phyloP scores from a whole-genome alignment of 345 rosid genomes.

The Pugionium cornutum region DNA sequence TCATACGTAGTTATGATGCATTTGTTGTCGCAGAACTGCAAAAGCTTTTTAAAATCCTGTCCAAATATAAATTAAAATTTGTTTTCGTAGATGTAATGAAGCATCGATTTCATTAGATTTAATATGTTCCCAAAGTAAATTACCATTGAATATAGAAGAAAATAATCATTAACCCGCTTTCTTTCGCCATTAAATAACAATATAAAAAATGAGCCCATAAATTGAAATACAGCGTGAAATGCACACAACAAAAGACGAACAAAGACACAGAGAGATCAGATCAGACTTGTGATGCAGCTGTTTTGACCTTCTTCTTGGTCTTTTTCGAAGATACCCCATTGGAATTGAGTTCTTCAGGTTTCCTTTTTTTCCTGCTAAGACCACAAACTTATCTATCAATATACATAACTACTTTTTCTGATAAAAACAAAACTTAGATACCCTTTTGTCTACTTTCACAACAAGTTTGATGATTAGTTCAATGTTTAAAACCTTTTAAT shows the following conservation, averaged over 20 bases:
- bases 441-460: slow-evolving; percentile 14
- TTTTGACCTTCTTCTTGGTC: slow-evolving; percentile 43
- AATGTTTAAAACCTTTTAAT: neutral
- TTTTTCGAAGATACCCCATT: slow-evolving; percentile 64
- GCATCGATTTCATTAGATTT: too few relatives aligned
- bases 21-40: slow-evolving; percentile 32
- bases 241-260: neutral
- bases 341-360: slow-evolving; percentile 63
- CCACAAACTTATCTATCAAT: slow-evolving; percentile 10
- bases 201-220: slow-evolving; percentile 26
- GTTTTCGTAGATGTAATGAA: neutral
- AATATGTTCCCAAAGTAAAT: neutral
- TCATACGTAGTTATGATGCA: slow-evolving; percentile 25
- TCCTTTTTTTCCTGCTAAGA: slow-evolving; percentile 66
- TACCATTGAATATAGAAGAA: neutral
- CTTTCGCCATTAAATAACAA: neutral
- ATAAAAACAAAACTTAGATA: neutral
- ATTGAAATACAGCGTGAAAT: neutral
- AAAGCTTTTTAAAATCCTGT: slow-evolving; percentile 26
- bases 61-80: neutral
- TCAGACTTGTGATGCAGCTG: slow-evolving; percentile 11
- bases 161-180: neutral
- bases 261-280: neutral
- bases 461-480: neutral
- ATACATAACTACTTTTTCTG: neutral